Evolutionary conservation across 1,284 basidiomycete genomes (phyloP).

Genomic region (Malassezia equina): DNA sequence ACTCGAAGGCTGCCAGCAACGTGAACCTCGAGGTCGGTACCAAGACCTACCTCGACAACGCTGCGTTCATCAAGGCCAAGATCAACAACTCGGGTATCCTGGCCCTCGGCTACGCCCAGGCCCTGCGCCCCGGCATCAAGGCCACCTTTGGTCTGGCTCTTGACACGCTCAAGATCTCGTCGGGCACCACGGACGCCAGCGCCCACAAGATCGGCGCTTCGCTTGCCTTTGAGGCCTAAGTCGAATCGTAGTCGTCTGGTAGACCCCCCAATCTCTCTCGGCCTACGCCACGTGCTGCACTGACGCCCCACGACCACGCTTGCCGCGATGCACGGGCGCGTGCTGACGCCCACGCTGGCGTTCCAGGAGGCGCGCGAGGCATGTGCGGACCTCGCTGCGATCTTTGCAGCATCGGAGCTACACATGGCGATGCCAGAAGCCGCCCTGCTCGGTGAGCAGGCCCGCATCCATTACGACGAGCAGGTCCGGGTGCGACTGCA

Average conservation of each 20-base stretch:
- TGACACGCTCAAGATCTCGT: constrained; percentile 45
- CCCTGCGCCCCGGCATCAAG: constrained; percentile 69
- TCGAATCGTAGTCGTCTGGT: background rate
- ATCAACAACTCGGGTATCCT: constrained; percentile 70
- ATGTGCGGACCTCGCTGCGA: constrained; percentile 5
- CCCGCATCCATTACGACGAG: constrained; percentile 8
- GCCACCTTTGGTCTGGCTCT: constrained; percentile 65
- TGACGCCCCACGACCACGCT: background rate
- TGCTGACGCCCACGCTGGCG: constrained; percentile 9
- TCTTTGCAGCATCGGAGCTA: constrained; percentile 1
- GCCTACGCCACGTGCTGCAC: background rate
- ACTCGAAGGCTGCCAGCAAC: constrained; percentile 72
- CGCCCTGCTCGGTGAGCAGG: background rate
- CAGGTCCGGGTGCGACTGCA: constrained; percentile 2
- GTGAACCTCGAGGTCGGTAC: constrained; percentile 91
- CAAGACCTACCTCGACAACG: constrained; percentile 75
- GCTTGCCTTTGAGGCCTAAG: constrained; percentile 53
- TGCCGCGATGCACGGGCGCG: background rate
- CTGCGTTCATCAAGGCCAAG: constrained; percentile 94
- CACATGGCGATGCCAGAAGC: background rate
- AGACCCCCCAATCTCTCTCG: background rate
- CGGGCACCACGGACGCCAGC: constrained; percentile 43
- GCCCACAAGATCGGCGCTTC: constrained; percentile 56
- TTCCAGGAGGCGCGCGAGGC: constrained; percentile 12
- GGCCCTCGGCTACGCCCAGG: constrained; percentile 44